These are phyloP conservation scores for Magnusiomyces magnusii DNA, from an alignment of 1,139 yeast genomes.

Conservation along the genomic window DNA sequence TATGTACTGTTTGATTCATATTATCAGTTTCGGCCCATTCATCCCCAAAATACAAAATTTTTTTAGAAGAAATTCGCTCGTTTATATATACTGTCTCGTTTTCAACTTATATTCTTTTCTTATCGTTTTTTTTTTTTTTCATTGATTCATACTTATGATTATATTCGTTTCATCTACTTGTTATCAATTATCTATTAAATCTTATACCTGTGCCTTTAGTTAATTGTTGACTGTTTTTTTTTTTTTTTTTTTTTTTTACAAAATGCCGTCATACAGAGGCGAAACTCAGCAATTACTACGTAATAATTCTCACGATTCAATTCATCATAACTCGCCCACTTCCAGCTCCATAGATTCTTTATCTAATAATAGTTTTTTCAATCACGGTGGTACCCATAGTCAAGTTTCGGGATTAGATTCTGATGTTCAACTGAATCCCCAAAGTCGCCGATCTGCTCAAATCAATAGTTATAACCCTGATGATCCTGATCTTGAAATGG, in stretches of 20 bases:
- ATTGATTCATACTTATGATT: too few species aligned
- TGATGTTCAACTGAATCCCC: not conserved
- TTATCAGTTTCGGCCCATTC: not conserved
- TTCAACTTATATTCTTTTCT: too few species aligned
- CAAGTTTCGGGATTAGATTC: not conserved
- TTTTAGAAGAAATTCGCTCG: too few species aligned
- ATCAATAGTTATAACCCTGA: too few species aligned
- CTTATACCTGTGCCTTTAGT: too few species aligned
- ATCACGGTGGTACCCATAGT: too few species aligned
- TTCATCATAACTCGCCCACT: not conserved
- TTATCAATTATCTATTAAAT: too few species aligned
- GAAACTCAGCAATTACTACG: not conserved
- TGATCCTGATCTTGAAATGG: not conserved
- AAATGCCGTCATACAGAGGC: not conserved
- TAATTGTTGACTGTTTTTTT: too few species aligned
- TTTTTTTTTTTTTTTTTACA: too few species aligned
- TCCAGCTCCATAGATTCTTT: not conserved
- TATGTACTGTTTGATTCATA: not conserved
- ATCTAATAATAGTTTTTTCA: not conserved
- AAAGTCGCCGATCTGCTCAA: not conserved
- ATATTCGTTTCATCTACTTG: too few species aligned
- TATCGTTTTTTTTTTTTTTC: too few species aligned
- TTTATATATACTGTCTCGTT: too few species aligned
- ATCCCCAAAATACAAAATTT: not conserved
- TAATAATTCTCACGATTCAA: not conserved